These are phyloP conservation scores for Acidiella bohemica DNA, from an alignment of 495 filamentous ascomycete genomes.

Conservation along the genomic window DNA sequence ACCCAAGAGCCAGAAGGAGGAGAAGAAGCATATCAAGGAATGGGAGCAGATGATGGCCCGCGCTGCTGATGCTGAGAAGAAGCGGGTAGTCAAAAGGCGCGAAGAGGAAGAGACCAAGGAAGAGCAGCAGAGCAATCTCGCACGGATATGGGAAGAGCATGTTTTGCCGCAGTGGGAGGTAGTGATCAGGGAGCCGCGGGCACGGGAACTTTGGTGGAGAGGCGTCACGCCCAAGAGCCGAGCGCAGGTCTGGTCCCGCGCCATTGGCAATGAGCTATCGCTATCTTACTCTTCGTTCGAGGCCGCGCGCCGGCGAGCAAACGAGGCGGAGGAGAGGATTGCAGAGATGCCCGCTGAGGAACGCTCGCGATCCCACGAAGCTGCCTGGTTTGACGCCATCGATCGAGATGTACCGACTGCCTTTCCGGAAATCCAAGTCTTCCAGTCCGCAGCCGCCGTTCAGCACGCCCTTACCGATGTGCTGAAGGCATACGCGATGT, in stretches of 20 bases:
- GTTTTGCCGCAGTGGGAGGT: constrained; percentile 76
- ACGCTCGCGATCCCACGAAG: constrained; percentile 34
- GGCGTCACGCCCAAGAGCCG: constrained; percentile 69
- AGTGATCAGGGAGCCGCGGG: constrained; percentile 58
- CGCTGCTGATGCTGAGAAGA: constrained; percentile 52
- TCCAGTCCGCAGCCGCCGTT: constrained; percentile 58
- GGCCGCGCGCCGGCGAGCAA: constrained; percentile 63
- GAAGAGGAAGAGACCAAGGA: constrained; percentile 49
- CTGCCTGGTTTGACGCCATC: constrained; percentile 57
- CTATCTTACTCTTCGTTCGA: constrained; percentile 63
- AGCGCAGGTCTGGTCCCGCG: constrained; percentile 72
- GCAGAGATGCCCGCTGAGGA: constrained; percentile 16
- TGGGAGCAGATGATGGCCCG: constrained; percentile 88
- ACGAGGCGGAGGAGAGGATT: constrained; percentile 41
- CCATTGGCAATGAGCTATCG: constrained; percentile 79
- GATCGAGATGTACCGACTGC: constrained; percentile 53
- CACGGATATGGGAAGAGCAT: constrained; percentile 76
- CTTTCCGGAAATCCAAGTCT: constrained; percentile 73
- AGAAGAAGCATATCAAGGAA: constrained; percentile 78
- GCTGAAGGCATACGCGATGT: constrained; percentile 80
- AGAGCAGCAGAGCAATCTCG: constrained; percentile 46
- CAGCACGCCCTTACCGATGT: constrained; percentile 66
- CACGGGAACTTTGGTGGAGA: constrained; percentile 87
- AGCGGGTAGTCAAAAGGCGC: constrained; percentile 35
- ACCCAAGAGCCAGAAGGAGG: constrained; percentile 84